phyloP scores from a whole-genome alignment of 352 stramenopile species.

The Phytophthora tubulina region DNA sequence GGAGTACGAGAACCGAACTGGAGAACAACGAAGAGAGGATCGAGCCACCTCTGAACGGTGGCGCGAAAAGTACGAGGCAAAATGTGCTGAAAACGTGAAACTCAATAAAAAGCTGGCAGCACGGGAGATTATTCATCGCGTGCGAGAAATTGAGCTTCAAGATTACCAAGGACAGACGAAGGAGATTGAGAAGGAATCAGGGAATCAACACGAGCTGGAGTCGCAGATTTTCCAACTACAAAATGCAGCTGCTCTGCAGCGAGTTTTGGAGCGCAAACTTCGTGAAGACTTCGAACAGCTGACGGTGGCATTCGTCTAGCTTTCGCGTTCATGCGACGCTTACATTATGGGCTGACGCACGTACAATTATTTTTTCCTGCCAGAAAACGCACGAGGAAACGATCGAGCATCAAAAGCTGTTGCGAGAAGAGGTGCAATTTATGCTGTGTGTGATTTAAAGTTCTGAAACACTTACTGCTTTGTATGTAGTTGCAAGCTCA shows the following conservation, averaged over 20 bases:
- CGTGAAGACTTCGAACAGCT: constrained; percentile 46
- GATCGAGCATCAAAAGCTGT: constrained; percentile 48
- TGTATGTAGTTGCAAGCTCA: constrained; percentile 49
- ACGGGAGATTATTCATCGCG: constrained; percentile 61
- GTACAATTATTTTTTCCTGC: not conserved
- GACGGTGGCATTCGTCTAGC: constrained; percentile 30
- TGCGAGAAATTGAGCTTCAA: constrained; percentile 59
- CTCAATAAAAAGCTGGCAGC: constrained; percentile 64
- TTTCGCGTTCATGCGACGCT: not conserved
- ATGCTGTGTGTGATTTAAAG: not conserved
- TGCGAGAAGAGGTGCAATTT: constrained; percentile 56
- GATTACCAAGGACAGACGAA: constrained; percentile 55
- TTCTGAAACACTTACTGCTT: not conserved
- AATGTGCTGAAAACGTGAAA: constrained; percentile 53
- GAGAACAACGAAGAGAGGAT: constrained; percentile 57
- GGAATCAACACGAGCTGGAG: constrained; percentile 48
- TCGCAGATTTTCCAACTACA: constrained; percentile 56
- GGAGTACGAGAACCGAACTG: constrained; percentile 68
- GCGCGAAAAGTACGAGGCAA: constrained; percentile 61
- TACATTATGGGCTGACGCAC: not conserved
- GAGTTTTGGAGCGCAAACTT: constrained; percentile 41
- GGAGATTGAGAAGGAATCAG: constrained; percentile 50
- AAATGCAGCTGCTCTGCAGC: constrained; percentile 39
- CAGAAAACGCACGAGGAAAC: constrained; percentile 64
- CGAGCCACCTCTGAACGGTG: constrained; percentile 55